A percentile compares a stretch with the other conserved stretches of the same genome.
phyloP scores from a whole-genome alignment of 2,329 filamentous ascomycete species.

The Fusarium buharicum region DNA sequence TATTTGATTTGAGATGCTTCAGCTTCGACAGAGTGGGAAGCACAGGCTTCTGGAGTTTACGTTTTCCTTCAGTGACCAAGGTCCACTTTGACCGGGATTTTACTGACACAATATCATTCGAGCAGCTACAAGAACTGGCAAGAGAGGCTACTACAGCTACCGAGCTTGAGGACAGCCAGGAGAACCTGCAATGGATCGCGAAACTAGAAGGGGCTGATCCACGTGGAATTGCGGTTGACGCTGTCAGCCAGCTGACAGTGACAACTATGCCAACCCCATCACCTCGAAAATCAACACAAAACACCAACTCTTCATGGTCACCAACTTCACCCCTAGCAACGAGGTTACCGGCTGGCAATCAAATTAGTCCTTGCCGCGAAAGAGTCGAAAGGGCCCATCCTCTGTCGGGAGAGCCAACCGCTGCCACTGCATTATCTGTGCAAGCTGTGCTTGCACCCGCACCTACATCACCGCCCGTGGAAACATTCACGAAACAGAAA shows the following conservation, averaged over 20 bases:
- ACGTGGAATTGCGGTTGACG: constrained; percentile 55
- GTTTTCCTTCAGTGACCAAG: constrained; percentile 81
- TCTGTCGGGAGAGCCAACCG: constrained; percentile 3
- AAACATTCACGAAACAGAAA: constrained; percentile 1
- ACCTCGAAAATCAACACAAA: constrained; percentile 45
- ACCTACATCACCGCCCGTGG: neutral
- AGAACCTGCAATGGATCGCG: constrained; percentile 69
- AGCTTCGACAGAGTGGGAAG: constrained; percentile 79
- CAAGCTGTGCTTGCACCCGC: neutral
- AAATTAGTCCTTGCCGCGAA: neutral
- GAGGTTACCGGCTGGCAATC: neutral
- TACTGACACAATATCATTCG: constrained; percentile 74
- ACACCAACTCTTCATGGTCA: constrained; percentile 31
- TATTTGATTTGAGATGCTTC: constrained; percentile 84
- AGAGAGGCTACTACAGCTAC: constrained; percentile 62
- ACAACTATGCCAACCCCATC: constrained; percentile 52
- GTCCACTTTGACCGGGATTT: constrained; percentile 80
- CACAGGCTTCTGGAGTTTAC: constrained; percentile 75
- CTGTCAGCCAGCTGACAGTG: constrained; percentile 58
- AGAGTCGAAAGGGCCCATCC: neutral
- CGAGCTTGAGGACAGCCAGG: constrained; percentile 65
- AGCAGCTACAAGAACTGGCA: constrained; percentile 75
- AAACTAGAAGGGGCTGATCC: constrained; percentile 68
- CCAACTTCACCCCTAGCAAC: constrained; percentile 22
- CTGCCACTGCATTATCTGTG: constrained; percentile 21